Evolutionary conservation across 805 yeast species (phyloP).

Genomic region (Naumovozyma dairenensis): DNA sequence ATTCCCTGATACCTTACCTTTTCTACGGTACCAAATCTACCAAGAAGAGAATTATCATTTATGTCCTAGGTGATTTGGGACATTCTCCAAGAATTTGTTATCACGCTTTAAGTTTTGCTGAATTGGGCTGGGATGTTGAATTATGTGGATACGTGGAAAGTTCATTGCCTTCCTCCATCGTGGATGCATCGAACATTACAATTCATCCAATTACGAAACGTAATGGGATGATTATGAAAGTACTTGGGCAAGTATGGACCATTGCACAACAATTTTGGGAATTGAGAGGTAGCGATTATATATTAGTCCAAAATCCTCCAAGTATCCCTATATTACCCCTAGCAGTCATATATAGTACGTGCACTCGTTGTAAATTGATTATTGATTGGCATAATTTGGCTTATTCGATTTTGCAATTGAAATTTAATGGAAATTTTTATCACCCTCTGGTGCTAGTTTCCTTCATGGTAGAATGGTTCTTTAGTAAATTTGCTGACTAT

Average conservation of each 20-base stretch:
- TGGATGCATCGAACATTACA: slow-evolving; percentile 42
- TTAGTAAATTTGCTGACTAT: slow-evolving; percentile 56
- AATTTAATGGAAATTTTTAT: slow-evolving; percentile 36
- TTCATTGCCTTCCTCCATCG: slow-evolving; percentile 39
- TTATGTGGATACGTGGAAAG: slow-evolving; percentile 75
- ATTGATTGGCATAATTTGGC: slow-evolving; percentile 97
- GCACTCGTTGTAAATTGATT: slow-evolving; percentile 51
- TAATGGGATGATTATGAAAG: slow-evolving; percentile 35
- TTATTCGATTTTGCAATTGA: slow-evolving; percentile 66
- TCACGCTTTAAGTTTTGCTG: slow-evolving; percentile 73
- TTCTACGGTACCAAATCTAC: slow-evolving; percentile 28
- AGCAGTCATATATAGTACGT: slow-evolving; percentile 40
- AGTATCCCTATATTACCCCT: slow-evolving; percentile 71
- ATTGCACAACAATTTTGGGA: slow-evolving; percentile 41
- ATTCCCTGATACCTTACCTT: slow-evolving; percentile 29
- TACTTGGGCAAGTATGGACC: slow-evolving; percentile 42
- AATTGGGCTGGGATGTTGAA: slow-evolving; percentile 61
- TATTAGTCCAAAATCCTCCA: slow-evolving; percentile 88
- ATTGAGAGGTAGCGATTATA: slow-evolving; percentile 52
- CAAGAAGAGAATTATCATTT: slow-evolving; percentile 53
- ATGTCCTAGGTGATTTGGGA: slow-evolving; percentile 88
- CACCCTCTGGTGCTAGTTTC: slow-evolving; percentile 58
- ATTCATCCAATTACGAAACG: slow-evolving; percentile 32
- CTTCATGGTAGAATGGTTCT: slow-evolving; percentile 49
- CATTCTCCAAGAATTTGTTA: slow-evolving; percentile 93